Base-by-base conservation (phyloP, 2,329 filamentous ascomycete species). In the Botrytis sinoallii region DNA sequence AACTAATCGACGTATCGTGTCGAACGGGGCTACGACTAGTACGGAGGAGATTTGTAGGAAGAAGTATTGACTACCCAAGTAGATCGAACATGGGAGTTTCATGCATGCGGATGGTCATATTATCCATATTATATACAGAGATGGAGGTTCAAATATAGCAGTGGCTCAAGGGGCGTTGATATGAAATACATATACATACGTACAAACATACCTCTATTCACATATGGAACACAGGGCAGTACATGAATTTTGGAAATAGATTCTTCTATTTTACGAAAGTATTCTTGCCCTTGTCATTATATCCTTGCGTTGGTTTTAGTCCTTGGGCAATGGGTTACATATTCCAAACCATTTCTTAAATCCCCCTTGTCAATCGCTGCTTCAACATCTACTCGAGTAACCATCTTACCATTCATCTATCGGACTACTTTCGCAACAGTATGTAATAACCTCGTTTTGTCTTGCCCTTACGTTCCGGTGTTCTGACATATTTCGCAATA, bases 341-440 rank as follows among this genome's bases (percentile, higher is more conserved):
- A n/a, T 64, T 42, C 16, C 22, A 64, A 64, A 64, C 61, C 40
- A 64, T 14, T 14, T 64, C 69, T 48, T 35, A 18, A 65, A 71
- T 48, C 59, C 69, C 69, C 69, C 69, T 65, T 71, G 59, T 65
- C 59, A 64, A 20, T 25, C 35, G 44, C 70, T 65, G 70, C 70
- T 65, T 71, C 70, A 55, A 44, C 18, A 65, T 65, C 35, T 52
- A 16, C 48, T 52, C 48, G 4, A n/a, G 48, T n/a, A 29, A 38
- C 32, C 29, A 40, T 38, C 20, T 29, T 67, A 20, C 32, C 64
- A 66, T 66, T n/a, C 44, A 66, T 66, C 18, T 18, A n/a, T 52
- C 64, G 29, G 61, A 60, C 35, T 48, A 72, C 70, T 73, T 73
- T 32, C 22, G 32, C 46, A 67, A 35, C 64, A 67, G 32, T 25